Percentiles rank a stretch among this genome's conserved stretches.
phyloP scores from a whole-genome alignment of 306 rosid genomes.

The Alnus rubra region DNA sequence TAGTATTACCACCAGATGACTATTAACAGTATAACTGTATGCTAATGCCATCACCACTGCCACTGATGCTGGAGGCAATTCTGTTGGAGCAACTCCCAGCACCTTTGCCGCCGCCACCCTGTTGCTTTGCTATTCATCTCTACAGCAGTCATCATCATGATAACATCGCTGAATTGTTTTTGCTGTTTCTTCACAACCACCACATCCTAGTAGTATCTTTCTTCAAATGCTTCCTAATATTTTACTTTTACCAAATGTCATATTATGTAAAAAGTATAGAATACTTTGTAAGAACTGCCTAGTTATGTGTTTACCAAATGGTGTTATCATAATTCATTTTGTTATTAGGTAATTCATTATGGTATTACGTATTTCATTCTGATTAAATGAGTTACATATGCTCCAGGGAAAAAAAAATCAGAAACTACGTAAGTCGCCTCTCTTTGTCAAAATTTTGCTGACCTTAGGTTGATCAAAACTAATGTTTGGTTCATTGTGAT shows the following conservation, averaged over 20 bases:
- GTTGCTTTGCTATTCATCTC: background rate
- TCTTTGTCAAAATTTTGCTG: background rate
- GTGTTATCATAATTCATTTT: background rate
- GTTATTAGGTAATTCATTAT: background rate
- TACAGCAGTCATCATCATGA: background rate
- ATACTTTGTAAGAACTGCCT: background rate
- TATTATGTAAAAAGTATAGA: background rate
- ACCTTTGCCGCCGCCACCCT: background rate
- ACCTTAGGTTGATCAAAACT: background rate
- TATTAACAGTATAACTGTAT: background rate
- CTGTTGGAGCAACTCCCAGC: background rate
- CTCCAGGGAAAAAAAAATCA: background rate
- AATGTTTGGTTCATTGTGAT: background rate
- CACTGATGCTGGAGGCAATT: background rate
- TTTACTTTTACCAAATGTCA: background rate
- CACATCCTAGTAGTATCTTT: background rate
- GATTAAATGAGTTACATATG: background rate
- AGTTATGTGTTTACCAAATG: background rate
- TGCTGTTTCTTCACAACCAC: background rate
- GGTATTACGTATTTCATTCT: background rate
- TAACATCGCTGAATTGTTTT: background rate
- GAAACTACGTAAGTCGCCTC: background rate
- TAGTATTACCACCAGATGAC: background rate
- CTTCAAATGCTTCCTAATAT: background rate
- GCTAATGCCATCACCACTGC: background rate